phyloP scores from a whole-genome alignment of 2,329 filamentous ascomycete species.

The Pochonia chlamydosporia region DNA sequence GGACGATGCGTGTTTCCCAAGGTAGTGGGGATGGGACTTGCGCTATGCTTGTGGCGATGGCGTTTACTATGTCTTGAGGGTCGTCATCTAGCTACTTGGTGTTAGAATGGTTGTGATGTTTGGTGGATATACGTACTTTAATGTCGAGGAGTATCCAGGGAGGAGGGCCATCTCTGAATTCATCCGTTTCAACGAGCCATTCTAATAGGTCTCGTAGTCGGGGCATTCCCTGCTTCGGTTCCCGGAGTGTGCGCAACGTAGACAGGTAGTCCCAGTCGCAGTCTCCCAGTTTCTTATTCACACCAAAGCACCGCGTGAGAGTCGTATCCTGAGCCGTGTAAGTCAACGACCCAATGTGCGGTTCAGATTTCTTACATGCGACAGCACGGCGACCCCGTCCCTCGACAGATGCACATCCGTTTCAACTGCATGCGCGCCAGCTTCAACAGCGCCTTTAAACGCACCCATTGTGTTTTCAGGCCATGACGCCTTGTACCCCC shows the following conservation, averaged over 20 bases:
- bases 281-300: constrained; percentile 65
- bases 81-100: constrained; percentile 59
- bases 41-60: constrained; percentile 59
- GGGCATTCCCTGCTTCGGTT: constrained; percentile 68
- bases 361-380: constrained; percentile 73
- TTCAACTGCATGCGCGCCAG: constrained; percentile 76
- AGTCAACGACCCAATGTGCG: no score
- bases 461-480: constrained; percentile 85
- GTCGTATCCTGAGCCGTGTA: constrained; percentile 69
- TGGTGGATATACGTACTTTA: constrained; percentile 51
- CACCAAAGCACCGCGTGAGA: constrained; percentile 76
- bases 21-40: constrained; percentile 42
- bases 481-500: constrained; percentile 69
- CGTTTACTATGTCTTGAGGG: constrained; percentile 61
- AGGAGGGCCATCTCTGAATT: constrained; percentile 48
- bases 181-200: constrained; percentile 52
- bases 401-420: constrained; percentile 80
- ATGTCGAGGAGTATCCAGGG: constrained; percentile 85
- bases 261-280: constrained; percentile 71
- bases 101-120: neutral
- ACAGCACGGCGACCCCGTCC: constrained; percentile 80
- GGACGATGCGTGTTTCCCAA: constrained; percentile 69
- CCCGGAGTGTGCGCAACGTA: constrained; percentile 58
- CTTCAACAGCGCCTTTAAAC: constrained; percentile 66
- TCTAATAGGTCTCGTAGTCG: constrained; percentile 67